phyloP scores from a whole-genome alignment of 2,329 filamentous ascomycete genomes.

The Xylariaceae sp. region DNA sequence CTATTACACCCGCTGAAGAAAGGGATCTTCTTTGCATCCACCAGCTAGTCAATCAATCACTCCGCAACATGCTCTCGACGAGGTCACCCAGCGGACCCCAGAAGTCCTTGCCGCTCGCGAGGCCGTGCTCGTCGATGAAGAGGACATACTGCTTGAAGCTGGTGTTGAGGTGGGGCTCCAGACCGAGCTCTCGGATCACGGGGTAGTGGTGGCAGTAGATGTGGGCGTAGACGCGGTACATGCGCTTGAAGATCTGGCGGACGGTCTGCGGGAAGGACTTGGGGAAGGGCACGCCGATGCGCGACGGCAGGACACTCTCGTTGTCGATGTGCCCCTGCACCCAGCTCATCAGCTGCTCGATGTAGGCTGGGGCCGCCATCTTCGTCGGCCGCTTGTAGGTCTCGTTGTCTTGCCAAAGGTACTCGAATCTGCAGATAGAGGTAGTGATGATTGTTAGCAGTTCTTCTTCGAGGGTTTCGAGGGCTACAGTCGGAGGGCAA shows the following conservation, averaged over 20 bases:
- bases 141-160: conserved; percentile 99
- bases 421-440: conserved; percentile 77
- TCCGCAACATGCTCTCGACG: conserved; percentile 96
- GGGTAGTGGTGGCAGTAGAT: conserved; percentile 99
- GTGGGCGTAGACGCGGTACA: conserved; percentile 98
- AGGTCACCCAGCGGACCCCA: conserved; percentile 95
- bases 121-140: conserved; percentile 94
- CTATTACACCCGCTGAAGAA: background rate
- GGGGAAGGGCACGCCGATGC: conserved; percentile 93
- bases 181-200: conserved; percentile 89
- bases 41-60: conserved; percentile 66
- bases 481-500: too few species aligned
- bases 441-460: background rate
- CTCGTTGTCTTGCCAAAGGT: conserved; percentile 96
- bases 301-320: conserved; percentile 90
- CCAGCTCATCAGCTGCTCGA: conserved; percentile 97
- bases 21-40: background rate
- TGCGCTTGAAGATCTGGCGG: conserved; percentile 96
- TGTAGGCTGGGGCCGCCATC: conserved; percentile 96
- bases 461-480: too few species aligned
- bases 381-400: conserved; percentile 96
- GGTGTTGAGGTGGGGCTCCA: conserved; percentile 97
- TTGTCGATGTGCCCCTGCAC: conserved; percentile 96
- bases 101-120: conserved; percentile 94
- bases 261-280: conserved; percentile 88